Conservation (phyloP, 2,329 filamentous ascomycete genomes). For the Aspergillus ochraceus region DNA sequence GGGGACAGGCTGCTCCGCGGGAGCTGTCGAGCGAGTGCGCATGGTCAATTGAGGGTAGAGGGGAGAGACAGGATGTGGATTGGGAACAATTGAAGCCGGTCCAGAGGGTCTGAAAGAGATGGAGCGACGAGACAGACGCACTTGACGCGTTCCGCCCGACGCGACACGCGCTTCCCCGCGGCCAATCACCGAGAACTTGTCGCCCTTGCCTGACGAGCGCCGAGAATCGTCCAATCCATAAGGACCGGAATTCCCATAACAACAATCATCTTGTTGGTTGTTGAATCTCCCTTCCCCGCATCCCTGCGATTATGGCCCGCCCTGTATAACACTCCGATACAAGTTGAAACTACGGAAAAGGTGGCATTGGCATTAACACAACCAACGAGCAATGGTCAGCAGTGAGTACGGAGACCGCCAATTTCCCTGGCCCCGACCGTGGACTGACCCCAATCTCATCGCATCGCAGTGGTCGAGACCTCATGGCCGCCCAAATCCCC, state of each 20-base stretch:
- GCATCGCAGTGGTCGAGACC: constrained; percentile 41
- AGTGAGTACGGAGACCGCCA: constrained; percentile 19
- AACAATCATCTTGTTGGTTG: neutral
- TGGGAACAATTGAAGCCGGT: neutral
- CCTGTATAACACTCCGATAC: neutral
- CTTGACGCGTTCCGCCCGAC: constrained; percentile 16
- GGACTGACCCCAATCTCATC: constrained; percentile 9
- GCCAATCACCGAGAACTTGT: constrained; percentile 22
- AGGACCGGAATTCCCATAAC: neutral
- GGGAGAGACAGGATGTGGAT: neutral
- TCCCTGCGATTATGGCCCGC: neutral
- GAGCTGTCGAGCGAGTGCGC: constrained; percentile 27
- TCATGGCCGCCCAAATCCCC: constrained; percentile 65
- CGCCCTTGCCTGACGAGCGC: neutral
- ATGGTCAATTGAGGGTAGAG: neutral
- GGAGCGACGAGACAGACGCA: constrained; percentile 9
- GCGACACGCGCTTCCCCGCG: constrained; percentile 30
- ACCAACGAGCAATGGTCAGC: constrained; percentile 16
- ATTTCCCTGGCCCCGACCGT: constrained; percentile 2
- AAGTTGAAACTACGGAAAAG: neutral
- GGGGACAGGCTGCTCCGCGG: constrained; percentile 15
- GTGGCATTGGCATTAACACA: neutral
- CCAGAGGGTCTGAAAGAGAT: neutral
- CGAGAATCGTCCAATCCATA: neutral
- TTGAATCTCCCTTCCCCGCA: neutral